Evolutionary conservation across 163 green algal species (phyloP).

Genomic region (Volvox carteri): DNA sequence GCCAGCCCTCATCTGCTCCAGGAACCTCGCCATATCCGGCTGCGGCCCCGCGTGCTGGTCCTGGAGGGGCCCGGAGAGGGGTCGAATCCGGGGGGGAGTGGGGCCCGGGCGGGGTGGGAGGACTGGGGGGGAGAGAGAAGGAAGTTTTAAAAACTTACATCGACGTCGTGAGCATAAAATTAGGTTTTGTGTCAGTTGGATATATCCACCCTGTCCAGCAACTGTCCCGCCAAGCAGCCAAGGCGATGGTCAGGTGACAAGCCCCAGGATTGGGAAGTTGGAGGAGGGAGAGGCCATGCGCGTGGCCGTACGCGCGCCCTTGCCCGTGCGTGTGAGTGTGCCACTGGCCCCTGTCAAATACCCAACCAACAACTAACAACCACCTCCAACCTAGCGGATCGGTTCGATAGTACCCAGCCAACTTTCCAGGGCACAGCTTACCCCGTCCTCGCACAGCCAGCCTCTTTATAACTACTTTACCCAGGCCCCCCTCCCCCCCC

Average conservation of each 20-base stretch:
- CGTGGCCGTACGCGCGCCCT: background rate
- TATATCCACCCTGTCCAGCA: background rate
- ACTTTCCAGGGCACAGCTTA: background rate
- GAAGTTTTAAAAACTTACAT: background rate
- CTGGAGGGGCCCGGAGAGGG: background rate
- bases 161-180: background rate
- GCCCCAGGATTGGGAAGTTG: no score
- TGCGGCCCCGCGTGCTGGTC: conserved; percentile 34
- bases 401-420: background rate
- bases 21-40: conserved; percentile 39
- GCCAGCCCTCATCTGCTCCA: conserved; percentile 30
- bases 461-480: background rate
- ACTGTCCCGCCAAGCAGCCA: background rate
- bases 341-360: no score
- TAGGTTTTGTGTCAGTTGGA: background rate
- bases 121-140: background rate
- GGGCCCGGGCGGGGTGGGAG: background rate
- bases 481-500: background rate
- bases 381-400: background rate
- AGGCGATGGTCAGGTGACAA: no score
- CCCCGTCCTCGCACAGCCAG: background rate
- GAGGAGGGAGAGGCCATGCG: no score
- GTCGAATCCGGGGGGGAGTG: background rate
- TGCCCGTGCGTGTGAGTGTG: background rate
- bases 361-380: background rate